Conservation (phyloP, 495 filamentous ascomycete genomes). For the Astrothelium subdiscretum region DNA sequence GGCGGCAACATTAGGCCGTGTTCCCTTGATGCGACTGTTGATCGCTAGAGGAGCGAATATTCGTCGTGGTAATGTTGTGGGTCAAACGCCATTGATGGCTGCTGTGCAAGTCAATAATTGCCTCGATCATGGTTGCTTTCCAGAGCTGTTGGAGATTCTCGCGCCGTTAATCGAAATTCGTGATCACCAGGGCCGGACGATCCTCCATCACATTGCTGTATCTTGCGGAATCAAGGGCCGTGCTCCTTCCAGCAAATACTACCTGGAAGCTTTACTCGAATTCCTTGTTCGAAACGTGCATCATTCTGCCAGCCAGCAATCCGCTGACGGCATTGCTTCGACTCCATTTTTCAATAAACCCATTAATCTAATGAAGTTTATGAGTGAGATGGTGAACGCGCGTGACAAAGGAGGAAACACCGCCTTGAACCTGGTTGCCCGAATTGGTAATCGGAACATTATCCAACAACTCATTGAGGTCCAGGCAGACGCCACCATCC, state of each 20-base stretch:
- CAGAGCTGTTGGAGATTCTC: slow-evolving; percentile 76
- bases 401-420: slow-evolving; percentile 89
- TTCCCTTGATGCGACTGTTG: slow-evolving; percentile 65
- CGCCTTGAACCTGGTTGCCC: slow-evolving; percentile 81
- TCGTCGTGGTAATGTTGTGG: slow-evolving; percentile 70
- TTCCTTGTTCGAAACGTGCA: slow-evolving; percentile 61
- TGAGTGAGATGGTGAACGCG: slow-evolving; percentile 90
- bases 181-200: slow-evolving; percentile 79
- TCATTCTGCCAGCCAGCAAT: slow-evolving; percentile 14
- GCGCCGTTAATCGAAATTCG: slow-evolving; percentile 83
- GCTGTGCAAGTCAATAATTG: slow-evolving; percentile 84
- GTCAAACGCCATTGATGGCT: slow-evolving; percentile 85
- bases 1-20: slow-evolving; percentile 89
- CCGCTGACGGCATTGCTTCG: slow-evolving; percentile 6
- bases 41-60: slow-evolving; percentile 77
- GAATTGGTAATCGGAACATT: slow-evolving; percentile 80
- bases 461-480: slow-evolving; percentile 90
- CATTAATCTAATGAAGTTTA: slow-evolving; percentile 79
- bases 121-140: slow-evolving; percentile 67
- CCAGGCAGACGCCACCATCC: slow-evolving; percentile 75
- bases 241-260: slow-evolving; percentile 74
- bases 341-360: slow-evolving; percentile 35
- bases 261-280: slow-evolving; percentile 83
- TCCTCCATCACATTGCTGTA: slow-evolving; percentile 90
- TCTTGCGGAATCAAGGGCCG: slow-evolving; percentile 87